phyloP scores from a whole-genome alignment of 2,329 filamentous ascomycete species.

The Neofusicoccum ribis region DNA sequence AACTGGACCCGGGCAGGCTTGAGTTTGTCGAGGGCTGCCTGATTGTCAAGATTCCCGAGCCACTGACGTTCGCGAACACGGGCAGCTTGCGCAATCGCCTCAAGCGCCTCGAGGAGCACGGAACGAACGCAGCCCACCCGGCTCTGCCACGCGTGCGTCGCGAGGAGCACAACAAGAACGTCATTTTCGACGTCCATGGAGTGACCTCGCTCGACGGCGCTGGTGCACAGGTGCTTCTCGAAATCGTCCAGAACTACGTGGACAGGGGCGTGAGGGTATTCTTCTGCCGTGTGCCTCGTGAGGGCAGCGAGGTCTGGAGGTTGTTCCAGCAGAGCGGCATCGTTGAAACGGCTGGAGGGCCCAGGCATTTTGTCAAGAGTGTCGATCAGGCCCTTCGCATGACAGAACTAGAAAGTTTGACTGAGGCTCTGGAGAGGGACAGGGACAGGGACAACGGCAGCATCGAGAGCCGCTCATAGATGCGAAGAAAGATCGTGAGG shows the following conservation, averaged over 20 bases:
- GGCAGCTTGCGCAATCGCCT: conserved; percentile 85
- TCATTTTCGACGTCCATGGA: conserved; percentile 98
- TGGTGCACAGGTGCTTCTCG: conserved; percentile 84
- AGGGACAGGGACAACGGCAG: neutral
- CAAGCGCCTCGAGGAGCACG: conserved; percentile 82
- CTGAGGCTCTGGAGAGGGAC: conserved; percentile 14
- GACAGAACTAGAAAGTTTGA: conserved; percentile 69
- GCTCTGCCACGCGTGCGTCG: conserved; percentile 77
- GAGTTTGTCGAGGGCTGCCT: conserved; percentile 91
- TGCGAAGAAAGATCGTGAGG: no score
- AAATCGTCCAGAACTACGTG: conserved; percentile 83
- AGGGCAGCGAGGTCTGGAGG: conserved; percentile 62
- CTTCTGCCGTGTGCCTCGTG: conserved; percentile 61
- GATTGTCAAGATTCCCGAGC: conserved; percentile 97
- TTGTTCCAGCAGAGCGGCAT: conserved; percentile 81
- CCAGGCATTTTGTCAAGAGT: conserved; percentile 73
- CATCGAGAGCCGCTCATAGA: neutral
- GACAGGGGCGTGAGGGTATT: conserved; percentile 74
- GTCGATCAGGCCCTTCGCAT: conserved; percentile 82
- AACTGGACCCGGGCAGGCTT: conserved; percentile 67
- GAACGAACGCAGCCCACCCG: conserved; percentile 81
- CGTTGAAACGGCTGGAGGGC: conserved; percentile 76
- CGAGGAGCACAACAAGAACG: conserved; percentile 81
- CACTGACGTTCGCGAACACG: conserved; percentile 94
- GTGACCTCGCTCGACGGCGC: conserved; percentile 93